Base-by-base conservation (phyloP, 2,329 filamentous ascomycete species). In the Dothiorella sarmentorum region DNA sequence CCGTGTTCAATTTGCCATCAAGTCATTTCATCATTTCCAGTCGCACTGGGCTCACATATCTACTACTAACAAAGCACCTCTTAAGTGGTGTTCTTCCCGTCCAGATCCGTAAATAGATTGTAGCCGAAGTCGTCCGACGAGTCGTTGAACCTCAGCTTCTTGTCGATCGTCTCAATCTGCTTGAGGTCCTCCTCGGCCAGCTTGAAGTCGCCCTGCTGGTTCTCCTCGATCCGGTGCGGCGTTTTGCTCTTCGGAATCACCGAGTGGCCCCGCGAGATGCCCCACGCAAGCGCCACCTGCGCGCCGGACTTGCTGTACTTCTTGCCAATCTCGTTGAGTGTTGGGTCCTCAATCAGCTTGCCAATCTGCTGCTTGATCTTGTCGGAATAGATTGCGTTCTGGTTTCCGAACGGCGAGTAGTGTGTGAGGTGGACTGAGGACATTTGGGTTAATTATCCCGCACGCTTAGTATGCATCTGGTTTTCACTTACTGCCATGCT, bases 231-330 rank as follows among this genome's bases (percentile, higher is more conserved):
- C 20, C 69, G 64, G 37, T 65, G 59, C 35, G 64, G 63, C 11
- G 66, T 65, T 59, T 67, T 70, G 55, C 67, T 69, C 83, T 93
- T 93, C 65, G 89, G 90, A 67, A 94, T 94, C 66, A 94, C 88
- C 44, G 89, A 88, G 58, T 94, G 79, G 31, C 85, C 85, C 51
- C 64, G 82, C 80, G 95, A 90, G n/a, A 91, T 95, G 17, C 90
- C 85, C 91, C 91, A 96, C 66, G 91, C 84, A 65, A 96, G 81
- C 61, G 96, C 81, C 22, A 96, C 81, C 81, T 96, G 91, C n/a
- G 89, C 88, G 6, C 90, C 81, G 6, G 86, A 85, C 80, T 88
- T 90, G 71, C 77, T 77, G 64, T 90, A 79, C 78, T 89, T 90
- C 67, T 80, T 73, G n/a, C 89, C 86, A 62, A 92, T 81, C 51